Conservation (phyloP, 2,329 filamentous ascomycete genomes). For the Paraconiothyrium sp. region DNA sequence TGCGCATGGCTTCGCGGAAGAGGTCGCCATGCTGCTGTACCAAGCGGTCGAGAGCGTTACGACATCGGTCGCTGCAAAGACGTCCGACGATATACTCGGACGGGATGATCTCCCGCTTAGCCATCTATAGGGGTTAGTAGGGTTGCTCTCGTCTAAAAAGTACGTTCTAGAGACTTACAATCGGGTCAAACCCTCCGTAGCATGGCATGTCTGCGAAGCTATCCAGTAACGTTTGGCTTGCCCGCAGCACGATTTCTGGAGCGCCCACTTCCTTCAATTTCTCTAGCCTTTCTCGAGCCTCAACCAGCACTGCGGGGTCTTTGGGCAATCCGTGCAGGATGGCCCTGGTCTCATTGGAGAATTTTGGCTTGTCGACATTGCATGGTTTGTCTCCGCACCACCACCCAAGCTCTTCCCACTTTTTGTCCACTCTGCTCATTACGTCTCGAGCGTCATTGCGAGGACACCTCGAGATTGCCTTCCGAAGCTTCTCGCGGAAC, state of each 20-base stretch:
- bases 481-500: conserved; percentile 18
- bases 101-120: conserved; percentile 16
- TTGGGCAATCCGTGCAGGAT: conserved; percentile 19
- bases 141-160: neutral
- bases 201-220: conserved; percentile 18
- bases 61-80: conserved; percentile 22
- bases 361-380: conserved; percentile 4
- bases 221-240: conserved; percentile 15
- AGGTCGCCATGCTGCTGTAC: conserved; percentile 11
- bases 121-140: conserved; percentile 1
- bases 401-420: conserved; percentile 21
- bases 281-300: conserved; percentile 3
- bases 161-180: neutral
- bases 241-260: conserved; percentile 8
- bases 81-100: conserved; percentile 6
- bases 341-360: conserved; percentile 2
- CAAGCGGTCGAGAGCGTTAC: conserved; percentile 22
- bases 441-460: neutral
- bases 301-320: conserved; percentile 1
- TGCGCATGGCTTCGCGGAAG: conserved; percentile 1
- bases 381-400: conserved; percentile 22
- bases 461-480: conserved; percentile 17
- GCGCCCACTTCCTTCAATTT: neutral
- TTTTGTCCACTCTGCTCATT: conserved; percentile 4
- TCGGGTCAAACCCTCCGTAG: conserved; percentile 13